Percentiles rank a stretch among this genome's conserved stretches.
phyloP scores from a whole-genome alignment of 352 stramenopile species.

The Pythium guiyangense region DNA sequence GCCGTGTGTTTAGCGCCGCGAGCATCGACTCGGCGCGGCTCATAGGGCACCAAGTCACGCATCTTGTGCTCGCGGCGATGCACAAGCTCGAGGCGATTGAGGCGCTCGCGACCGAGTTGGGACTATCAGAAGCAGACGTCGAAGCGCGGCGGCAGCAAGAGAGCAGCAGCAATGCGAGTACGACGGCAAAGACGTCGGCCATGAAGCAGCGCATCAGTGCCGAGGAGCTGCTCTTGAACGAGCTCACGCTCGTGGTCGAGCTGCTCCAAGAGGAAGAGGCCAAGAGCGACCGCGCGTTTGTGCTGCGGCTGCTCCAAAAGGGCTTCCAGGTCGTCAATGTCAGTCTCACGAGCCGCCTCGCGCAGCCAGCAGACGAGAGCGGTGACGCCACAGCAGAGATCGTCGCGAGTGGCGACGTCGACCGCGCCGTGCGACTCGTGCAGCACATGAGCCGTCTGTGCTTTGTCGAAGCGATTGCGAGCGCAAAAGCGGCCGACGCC shows the following conservation, averaged over 20 bases:
- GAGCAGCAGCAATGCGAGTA: constrained; percentile 9
- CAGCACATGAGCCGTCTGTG: constrained; percentile 36
- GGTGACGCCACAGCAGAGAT: not conserved
- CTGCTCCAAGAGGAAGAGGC: constrained; percentile 43
- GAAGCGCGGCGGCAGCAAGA: constrained; percentile 39
- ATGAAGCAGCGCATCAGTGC: constrained; percentile 11
- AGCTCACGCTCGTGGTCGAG: constrained; percentile 66
- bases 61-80: constrained; percentile 41
- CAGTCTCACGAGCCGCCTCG: constrained; percentile 9
- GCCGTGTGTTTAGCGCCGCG: constrained; percentile 26
- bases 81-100: constrained; percentile 55
- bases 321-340: constrained; percentile 42
- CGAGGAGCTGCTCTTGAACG: constrained; percentile 47
- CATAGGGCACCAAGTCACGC: constrained; percentile 44
- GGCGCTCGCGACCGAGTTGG: constrained; percentile 48
- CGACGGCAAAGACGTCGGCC: not conserved
- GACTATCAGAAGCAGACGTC: constrained; percentile 56
- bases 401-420: not conserved
- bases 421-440: constrained; percentile 9
- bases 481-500: not conserved
- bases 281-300: constrained; percentile 42
- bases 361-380: not conserved
- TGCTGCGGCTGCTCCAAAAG: constrained; percentile 56
- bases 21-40: constrained; percentile 14
- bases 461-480: constrained; percentile 19